phyloP scores from a whole-genome alignment of 2,329 filamentous ascomycete species.

The Elsinoe batatas region DNA sequence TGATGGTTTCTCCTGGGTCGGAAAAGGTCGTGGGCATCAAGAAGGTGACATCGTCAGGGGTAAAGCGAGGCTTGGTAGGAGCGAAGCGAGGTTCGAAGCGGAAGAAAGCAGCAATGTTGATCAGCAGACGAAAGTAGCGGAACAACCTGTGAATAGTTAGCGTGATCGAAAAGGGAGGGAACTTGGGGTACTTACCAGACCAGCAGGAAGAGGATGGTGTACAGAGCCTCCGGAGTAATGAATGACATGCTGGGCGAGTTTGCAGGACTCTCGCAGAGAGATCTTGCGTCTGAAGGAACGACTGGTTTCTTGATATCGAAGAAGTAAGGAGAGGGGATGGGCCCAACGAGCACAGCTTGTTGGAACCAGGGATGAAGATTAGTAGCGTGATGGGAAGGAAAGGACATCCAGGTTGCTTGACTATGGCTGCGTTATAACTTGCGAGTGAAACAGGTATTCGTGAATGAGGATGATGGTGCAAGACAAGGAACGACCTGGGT shows the following conservation, averaged over 20 bases:
- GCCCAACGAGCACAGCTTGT: neutral
- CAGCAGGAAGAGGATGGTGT: conserved; percentile 1
- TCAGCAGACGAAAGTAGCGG: conserved; percentile 23
- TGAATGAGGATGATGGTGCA: neutral
- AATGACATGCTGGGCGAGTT: neutral
- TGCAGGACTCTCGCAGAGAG: conserved; percentile 6
- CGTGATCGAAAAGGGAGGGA: neutral
- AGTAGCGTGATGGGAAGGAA: conserved; percentile 1
- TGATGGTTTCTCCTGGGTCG: conserved; percentile 21
- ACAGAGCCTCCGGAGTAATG: neutral
- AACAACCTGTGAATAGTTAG: conserved; percentile 17
- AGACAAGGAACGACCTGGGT: neutral
- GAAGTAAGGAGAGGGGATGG: neutral
- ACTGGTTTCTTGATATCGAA: neutral
- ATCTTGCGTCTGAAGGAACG: neutral
- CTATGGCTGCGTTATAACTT: neutral
- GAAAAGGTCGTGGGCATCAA: conserved; percentile 29
- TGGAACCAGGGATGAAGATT: neutral
- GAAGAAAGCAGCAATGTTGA: conserved; percentile 22
- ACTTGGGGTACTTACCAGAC: neutral
- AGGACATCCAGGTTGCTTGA: neutral
- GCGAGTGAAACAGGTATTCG: neutral
- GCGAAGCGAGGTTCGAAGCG: conserved; percentile 23
- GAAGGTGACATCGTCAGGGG: conserved; percentile 23
- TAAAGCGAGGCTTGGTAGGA: conserved; percentile 20